These are phyloP conservation scores for Rhizomucor miehei DNA, from an alignment of 371 early-diverging fungal species.

Conservation along the genomic window DNA sequence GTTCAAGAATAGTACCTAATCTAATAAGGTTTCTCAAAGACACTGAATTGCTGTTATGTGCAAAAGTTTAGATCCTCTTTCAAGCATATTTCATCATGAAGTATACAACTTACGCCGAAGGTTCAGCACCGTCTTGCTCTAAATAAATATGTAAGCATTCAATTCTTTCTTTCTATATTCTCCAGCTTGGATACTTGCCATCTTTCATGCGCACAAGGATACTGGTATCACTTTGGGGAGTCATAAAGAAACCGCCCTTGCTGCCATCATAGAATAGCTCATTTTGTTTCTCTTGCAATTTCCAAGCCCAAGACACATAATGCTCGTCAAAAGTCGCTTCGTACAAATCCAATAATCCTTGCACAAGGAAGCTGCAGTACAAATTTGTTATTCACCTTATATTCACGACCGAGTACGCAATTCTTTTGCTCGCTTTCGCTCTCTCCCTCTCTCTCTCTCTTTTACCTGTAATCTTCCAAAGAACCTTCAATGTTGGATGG, in stretches of 20 bases:
- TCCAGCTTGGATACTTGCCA: constrained; percentile 25
- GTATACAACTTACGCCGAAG: constrained; percentile 43
- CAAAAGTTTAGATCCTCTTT: too few species aligned
- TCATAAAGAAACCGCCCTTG: constrained; percentile 54
- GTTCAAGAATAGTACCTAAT: constrained; percentile 32
- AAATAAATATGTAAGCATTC: not conserved
- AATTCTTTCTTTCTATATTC: too few species aligned
- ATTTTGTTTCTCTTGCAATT: constrained; percentile 55
- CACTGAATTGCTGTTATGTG: constrained; percentile 37
- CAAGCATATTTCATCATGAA: not conserved
- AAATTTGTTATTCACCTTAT: not conserved
- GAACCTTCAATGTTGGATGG: constrained; percentile 53
- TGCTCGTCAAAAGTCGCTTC: constrained; percentile 48
- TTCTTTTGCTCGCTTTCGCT: too few species aligned
- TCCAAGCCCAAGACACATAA: constrained; percentile 62
- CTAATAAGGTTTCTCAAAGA: constrained; percentile 40
- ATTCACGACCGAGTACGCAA: too few species aligned
- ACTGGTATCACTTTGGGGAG: constrained; percentile 32
- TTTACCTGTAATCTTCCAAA: constrained; percentile 63
- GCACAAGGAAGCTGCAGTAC: constrained; percentile 3
- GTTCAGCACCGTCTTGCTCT: constrained; percentile 72
- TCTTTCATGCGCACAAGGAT: constrained; percentile 61
- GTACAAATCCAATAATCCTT: constrained; percentile 58
- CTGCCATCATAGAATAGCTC: constrained; percentile 55
- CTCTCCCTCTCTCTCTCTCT: too few species aligned